phyloP scores from a whole-genome alignment of 495 filamentous ascomycete species.

The Astrocystis sublimbata region DNA sequence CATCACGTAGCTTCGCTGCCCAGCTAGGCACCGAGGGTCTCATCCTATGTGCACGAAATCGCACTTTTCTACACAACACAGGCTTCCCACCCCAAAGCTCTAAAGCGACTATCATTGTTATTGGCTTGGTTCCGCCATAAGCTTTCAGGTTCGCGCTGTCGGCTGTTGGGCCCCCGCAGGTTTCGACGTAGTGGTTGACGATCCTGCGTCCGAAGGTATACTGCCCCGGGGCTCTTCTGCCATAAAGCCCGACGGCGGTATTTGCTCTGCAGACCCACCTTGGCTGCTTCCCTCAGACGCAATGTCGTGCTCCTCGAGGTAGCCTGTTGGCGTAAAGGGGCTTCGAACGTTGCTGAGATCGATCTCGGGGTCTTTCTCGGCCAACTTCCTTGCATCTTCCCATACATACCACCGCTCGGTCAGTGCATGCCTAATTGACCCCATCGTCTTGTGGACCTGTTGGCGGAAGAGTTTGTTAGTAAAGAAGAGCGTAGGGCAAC shows the following conservation, averaged over 20 bases:
- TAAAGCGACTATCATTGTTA: neutral
- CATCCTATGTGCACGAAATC: neutral
- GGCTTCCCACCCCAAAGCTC: neutral
- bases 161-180: slow-evolving; percentile 22
- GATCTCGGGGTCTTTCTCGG: slow-evolving; percentile 65
- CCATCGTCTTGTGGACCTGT: slow-evolving; percentile 72
- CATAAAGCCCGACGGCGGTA: slow-evolving; percentile 4
- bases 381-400: slow-evolving; percentile 77
- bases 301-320: slow-evolving; percentile 35
- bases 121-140: neutral
- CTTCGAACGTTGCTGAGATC: slow-evolving; percentile 52
- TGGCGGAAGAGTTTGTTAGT: neutral
- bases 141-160: slow-evolving; percentile 23
- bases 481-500: neutral
- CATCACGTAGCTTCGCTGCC: slow-evolving; percentile 21
- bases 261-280: neutral
- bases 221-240: slow-evolving; percentile 17
- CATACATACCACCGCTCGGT: slow-evolving; percentile 89
- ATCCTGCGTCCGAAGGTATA: slow-evolving; percentile 21
- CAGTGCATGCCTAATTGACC: slow-evolving; percentile 76
- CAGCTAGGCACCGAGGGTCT: slow-evolving; percentile 13
- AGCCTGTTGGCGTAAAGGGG: slow-evolving; percentile 49
- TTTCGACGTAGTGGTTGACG: slow-evolving; percentile 27
- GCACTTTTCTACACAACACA: neutral
- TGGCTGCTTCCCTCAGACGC: slow-evolving; percentile 1